A percentile compares a stretch with the other conserved stretches of the same genome.
Evolutionary conservation across 208 protist genomes (phyloP).

Genomic region (Porcisia deanei): DNA sequence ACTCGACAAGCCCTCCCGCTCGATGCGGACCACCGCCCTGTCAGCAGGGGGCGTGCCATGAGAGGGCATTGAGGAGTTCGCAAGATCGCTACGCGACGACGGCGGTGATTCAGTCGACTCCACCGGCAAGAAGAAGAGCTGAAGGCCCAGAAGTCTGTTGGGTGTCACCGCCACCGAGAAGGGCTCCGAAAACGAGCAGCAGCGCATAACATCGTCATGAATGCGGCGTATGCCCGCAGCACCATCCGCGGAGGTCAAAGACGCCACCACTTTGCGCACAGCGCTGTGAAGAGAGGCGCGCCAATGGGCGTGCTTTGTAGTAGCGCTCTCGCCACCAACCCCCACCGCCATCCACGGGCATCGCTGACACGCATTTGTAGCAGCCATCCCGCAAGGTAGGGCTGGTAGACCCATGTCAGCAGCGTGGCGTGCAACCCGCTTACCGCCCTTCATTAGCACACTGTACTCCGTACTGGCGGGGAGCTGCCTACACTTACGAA

Average conservation of each 20-base stretch:
- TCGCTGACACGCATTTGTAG: conserved; percentile 33
- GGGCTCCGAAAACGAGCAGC: conserved; percentile 45
- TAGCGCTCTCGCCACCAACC: not conserved
- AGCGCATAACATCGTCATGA: not conserved
- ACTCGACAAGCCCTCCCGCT: not conserved
- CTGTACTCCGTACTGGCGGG: conserved; percentile 25
- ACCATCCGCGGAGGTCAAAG: not conserved
- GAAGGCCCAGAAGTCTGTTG: conserved; percentile 52
- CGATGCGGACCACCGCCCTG: not conserved
- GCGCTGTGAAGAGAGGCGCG: conserved; percentile 35
- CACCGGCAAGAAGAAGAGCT: conserved; percentile 36
- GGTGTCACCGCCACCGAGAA: conserved; percentile 33
- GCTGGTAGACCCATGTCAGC: conserved; percentile 13
- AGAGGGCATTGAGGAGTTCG: not conserved
- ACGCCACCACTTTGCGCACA: conserved; percentile 5
- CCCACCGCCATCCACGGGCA: conserved; percentile 79
- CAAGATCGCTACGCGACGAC: not conserved
- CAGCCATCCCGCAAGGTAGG: conserved; percentile 40
- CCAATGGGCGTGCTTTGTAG: conserved; percentile 32
- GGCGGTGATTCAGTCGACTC: not conserved
- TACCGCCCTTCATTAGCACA: conserved; percentile 15
- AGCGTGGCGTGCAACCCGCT: not conserved
- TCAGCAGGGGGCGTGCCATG: not conserved
- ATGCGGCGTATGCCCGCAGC: not conserved
- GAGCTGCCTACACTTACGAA: conserved; percentile 14